Base-by-base conservation (phyloP, 257 asterid genomes). In the Jasminum sambac region DNA sequence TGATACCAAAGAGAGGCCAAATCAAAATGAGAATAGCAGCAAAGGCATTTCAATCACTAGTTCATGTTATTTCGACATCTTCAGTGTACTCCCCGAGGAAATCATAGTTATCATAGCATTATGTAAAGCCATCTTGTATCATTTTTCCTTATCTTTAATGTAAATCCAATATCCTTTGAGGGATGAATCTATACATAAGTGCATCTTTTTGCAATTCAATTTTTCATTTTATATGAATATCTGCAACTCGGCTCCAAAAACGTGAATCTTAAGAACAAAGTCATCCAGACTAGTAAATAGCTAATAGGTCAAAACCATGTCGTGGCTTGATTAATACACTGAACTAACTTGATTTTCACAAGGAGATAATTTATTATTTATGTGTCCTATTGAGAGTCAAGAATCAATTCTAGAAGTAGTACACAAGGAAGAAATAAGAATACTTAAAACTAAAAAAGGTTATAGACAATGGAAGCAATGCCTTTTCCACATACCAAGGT, bases 1-100 rank as follows among this genome's bases (percentile, higher is more conserved):
- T 73, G 1, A 52, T 82, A 7, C 96, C 89, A 0, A 86, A 74
- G 65, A 77, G 95, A 64, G 96, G 95, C 40, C 90, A 84, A 40
- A 83, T 86, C 76, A 88, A 86, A 79, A 73, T 64, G 43, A 86
- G 73, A 81, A 88, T 88, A 44, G 95, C 88, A 39, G 78, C 90
- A 0, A 82, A 82, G 63, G 93, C 87, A 24, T 74, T 85, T 46
- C 89, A 84, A 0, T 82, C 81, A 7, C 70, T 90, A 1, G 75
- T 73, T 12, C 75, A 82, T 6, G 77, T 74, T 37, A 63, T 83
- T 64, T 67, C 66, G 11, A 38, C 79, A 26, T 78, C 74, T 55
- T 70, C 87, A 10, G 41, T 80, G 71, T 83, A 66, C 43, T 38
- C 86, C 17, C 73, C 84, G 1, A 10, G 78, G 59, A 79, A 73